Conservation (phyloP, 352 stramenopile genomes). For the Globisporangium cylindrosporum region DNA sequence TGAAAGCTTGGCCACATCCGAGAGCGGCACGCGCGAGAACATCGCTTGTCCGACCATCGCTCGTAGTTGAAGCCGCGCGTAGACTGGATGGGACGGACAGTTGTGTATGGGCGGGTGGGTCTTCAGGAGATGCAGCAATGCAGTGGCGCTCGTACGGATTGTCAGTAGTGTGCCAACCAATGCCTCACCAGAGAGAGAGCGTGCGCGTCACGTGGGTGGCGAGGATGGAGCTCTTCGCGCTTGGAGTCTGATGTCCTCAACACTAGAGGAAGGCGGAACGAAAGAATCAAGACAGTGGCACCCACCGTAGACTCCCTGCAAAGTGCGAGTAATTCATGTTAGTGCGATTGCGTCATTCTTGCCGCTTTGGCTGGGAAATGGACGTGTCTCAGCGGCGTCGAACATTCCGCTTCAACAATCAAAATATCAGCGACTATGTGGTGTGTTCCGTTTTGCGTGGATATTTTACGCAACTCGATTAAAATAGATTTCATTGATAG, state of each 20-base stretch:
- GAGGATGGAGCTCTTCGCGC: constrained; percentile 2
- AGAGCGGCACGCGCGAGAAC: constrained; percentile 35
- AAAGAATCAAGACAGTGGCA: constrained; percentile 1
- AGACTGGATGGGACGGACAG: background rate
- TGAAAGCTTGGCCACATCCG: constrained; percentile 11
- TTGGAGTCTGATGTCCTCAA: constrained; percentile 1
- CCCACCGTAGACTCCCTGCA: background rate
- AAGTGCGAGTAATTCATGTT: background rate
- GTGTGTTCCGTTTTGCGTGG: no score
- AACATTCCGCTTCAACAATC: no score
- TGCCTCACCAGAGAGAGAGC: background rate
- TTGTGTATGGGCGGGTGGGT: background rate
- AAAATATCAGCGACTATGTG: no score
- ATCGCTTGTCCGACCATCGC: constrained; percentile 4
- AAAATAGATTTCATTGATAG: no score
- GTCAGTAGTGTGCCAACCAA: background rate
- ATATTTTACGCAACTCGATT: no score
- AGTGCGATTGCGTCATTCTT: background rate
- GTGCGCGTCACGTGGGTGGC: background rate
- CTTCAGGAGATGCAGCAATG: background rate
- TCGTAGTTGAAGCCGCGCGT: background rate
- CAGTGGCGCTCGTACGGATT: background rate
- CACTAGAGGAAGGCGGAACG: constrained; percentile 2
- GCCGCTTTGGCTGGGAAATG: background rate
- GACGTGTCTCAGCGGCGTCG: background rate